A percentile compares a stretch with the other conserved stretches of the same genome.
phyloP scores from a whole-genome alignment of 495 filamentous ascomycete genomes.

The Hypoxylon rickii region DNA sequence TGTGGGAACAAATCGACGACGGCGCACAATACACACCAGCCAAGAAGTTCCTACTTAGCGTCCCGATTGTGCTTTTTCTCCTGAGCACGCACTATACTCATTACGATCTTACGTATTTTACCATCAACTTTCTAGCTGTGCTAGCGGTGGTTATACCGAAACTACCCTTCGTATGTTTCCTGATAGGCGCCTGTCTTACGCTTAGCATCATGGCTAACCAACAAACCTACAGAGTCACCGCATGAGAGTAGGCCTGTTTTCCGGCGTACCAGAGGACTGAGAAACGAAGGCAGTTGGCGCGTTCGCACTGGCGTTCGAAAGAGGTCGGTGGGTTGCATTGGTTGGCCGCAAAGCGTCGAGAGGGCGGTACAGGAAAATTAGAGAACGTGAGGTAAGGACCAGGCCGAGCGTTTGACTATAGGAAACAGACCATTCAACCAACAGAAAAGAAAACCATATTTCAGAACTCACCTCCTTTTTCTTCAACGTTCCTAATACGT shows the following conservation, averaged over 20 bases:
- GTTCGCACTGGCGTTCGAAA: slow-evolving; percentile 14
- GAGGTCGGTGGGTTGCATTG: slow-evolving; percentile 9
- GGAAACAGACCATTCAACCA: slow-evolving; percentile 25
- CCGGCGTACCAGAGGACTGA: slow-evolving; percentile 61
- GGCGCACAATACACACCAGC: slow-evolving; percentile 97
- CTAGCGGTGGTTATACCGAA: slow-evolving; percentile 94
- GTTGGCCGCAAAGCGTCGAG: slow-evolving; percentile 12
- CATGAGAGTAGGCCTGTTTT: slow-evolving; percentile 70
- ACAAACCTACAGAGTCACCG: slow-evolving; percentile 63
- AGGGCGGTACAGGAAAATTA: slow-evolving; percentile 12
- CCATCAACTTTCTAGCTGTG: slow-evolving; percentile 92
- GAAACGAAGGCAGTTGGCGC: slow-evolving; percentile 8
- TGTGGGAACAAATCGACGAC: slow-evolving; percentile 99
- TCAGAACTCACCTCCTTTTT: slow-evolving; percentile 7
- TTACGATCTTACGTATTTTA: slow-evolving; percentile 95
- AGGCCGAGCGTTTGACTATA: slow-evolving; percentile 18
- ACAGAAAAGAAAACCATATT: slow-evolving; percentile 21
- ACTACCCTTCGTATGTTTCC: slow-evolving; percentile 78
- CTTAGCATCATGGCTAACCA: slow-evolving; percentile 17
- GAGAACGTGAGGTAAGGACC: slow-evolving; percentile 1
- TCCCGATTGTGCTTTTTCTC: slow-evolving; percentile 91
- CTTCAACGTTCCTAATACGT: slow-evolving; percentile 2
- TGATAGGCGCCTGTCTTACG: not conserved
- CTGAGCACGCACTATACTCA: slow-evolving; percentile 98
- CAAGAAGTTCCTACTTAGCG: slow-evolving; percentile 95